Percentiles rank a stretch among this genome's conserved stretches.
These are phyloP conservation scores for Halocafeteria seosinensis DNA, from an alignment of 108 stramenopile genomes.

Conservation along the genomic window DNA sequence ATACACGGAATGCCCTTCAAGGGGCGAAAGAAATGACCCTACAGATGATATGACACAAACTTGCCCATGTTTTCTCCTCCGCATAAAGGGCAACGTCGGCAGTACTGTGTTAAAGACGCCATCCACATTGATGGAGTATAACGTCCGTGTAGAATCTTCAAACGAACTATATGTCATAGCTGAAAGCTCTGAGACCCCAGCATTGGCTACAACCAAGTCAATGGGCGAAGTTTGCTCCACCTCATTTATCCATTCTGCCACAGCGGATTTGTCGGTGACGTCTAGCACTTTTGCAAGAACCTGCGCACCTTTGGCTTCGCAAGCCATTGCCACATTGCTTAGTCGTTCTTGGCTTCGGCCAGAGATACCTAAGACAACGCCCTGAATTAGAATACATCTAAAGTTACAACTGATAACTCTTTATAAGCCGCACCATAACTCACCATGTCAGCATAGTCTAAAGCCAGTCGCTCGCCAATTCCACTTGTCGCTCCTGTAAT, in stretches of 20 bases:
- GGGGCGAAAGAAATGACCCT: neutral
- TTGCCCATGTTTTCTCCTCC: neutral
- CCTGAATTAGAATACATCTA: no score
- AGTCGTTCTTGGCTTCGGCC: neutral
- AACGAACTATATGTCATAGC: neutral
- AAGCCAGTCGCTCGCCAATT: neutral
- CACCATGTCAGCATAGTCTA: neutral
- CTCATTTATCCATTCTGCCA: neutral
- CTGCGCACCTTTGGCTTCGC: neutral
- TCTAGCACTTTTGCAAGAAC: neutral
- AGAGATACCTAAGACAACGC: neutral
- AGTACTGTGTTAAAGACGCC: constrained; percentile 1
- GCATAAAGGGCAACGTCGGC: neutral
- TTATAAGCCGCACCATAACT: no score
- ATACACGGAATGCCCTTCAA: neutral
- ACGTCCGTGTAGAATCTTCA: neutral
- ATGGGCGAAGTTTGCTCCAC: neutral
- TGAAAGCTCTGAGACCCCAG: neutral
- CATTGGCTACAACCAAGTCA: neutral
- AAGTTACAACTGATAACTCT: no score
- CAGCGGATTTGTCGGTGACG: neutral
- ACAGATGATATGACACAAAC: neutral
- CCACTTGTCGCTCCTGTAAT: neutral
- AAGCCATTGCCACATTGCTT: neutral
- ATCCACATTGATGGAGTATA: neutral